Evolutionary conservation across 83 land plant genomes (phyloP), one percentile per base, ranked within the genome.

Genomic region (Diphasiastrum complanatum): DNA sequence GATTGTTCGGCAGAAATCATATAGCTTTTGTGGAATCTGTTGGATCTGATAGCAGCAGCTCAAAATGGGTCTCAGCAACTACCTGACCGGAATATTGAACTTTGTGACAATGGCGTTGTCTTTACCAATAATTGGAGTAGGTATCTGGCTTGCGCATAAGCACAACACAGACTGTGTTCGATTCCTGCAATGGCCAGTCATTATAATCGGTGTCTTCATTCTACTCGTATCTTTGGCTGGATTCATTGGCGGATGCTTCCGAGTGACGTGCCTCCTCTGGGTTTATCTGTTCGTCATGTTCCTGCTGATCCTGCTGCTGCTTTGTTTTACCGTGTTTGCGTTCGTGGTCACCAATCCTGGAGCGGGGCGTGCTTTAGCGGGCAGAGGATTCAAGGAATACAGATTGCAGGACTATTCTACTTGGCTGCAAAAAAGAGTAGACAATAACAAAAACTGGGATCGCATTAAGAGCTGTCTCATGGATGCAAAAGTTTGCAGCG

Each of bases 281-380:
- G 14, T 57, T 18, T 27, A 57, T 33, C 32, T 57, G 18, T 25
- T 29, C 23, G 48, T 57, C 8, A 32, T 57, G 61, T 19, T 57
- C 4, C n/a, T 34, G 37, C 5, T 57, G 6, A 29, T 57, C n/a
- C 8, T 57, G 43, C 40, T 40, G 4, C 5, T 57, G 5, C 61
- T 57, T 18, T 35, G 23, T 8, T 27, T 33, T 40, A 57, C 61
- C 3, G 61, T 19, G 2, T 57, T 57, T 57, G 61, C 32, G 61
- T 18, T 57, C 2, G 43, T 34, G 51, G 61, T 57, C 40, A 57
- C 61, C 18, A 57, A 40, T 40, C 37, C 23, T 33, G 61, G 61
- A 35, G 32, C 23, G 26, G 32, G 12, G 12, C 8, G 43, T 2
- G 41, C 37, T 4, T 57, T 11, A 11, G 41, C 34, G 37, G 36